These are phyloP conservation scores for Pyricularia grisea DNA, from an alignment of 2,329 filamentous ascomycete species.

Conservation along the genomic window DNA sequence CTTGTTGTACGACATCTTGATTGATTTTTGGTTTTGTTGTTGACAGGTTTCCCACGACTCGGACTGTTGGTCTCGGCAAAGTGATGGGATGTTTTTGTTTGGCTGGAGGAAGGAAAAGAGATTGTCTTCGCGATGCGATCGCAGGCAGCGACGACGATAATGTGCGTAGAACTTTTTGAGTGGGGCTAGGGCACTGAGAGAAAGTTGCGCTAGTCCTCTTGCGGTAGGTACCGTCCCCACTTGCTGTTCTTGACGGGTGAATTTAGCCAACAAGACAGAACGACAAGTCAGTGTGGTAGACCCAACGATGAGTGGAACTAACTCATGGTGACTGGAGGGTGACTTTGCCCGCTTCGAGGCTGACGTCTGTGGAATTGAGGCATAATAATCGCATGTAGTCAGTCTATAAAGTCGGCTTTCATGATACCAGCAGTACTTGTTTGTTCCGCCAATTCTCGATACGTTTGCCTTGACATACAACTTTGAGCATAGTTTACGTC, in stretches of 20 bases:
- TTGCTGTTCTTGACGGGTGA: neutral
- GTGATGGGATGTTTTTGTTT: conserved; percentile 46
- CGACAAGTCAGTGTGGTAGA: neutral
- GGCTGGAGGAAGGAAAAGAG: conserved; percentile 4
- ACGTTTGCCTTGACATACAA: neutral
- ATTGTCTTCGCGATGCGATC: neutral
- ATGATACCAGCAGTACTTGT: neutral
- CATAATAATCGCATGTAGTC: neutral
- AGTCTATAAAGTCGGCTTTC: neutral
- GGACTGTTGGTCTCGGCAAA: conserved; percentile 68
- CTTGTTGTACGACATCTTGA: conserved; percentile 7
- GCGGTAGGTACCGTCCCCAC: neutral
- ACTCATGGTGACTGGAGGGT: neutral
- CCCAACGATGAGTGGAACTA: neutral
- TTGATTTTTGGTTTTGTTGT: neutral
- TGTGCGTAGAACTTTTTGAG: conserved; percentile 6
- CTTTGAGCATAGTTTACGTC: neutral
- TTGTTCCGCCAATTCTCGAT: neutral
- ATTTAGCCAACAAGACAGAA: neutral
- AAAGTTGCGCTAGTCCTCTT: neutral
- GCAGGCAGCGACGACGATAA: conserved; percentile 1
- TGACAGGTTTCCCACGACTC: conserved; percentile 55
- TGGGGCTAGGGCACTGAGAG: conserved; percentile 4
- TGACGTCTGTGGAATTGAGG: neutral
- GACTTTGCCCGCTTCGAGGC: neutral